Percentiles rank a stretch among this genome's conserved stretches.
Conservation (phyloP, 2,329 filamentous ascomycete genomes). For the Pyricularia sp. region DNA sequence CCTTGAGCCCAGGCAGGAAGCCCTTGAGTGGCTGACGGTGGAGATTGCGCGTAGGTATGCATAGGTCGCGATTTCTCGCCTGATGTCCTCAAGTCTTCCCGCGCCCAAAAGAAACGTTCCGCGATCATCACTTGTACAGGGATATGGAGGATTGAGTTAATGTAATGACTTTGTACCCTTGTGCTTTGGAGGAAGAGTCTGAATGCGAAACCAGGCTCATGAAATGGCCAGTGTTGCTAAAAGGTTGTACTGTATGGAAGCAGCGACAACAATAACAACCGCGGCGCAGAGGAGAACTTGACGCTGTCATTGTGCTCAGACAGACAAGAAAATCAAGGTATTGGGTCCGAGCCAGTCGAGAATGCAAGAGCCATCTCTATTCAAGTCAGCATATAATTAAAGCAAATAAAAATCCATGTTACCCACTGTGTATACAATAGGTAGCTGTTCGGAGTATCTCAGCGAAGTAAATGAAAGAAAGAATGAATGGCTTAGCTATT, state of each 20-base stretch:
- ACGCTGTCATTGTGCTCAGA: not conserved
- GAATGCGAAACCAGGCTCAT: not conserved
- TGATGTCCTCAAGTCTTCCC: not conserved
- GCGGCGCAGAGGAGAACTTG: not conserved
- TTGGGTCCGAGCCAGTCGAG: not conserved
- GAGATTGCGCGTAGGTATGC: not conserved
- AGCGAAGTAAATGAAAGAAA: not conserved
- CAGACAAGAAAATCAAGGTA: not conserved
- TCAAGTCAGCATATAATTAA: not conserved
- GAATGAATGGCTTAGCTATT: not conserved
- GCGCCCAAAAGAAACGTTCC: not conserved
- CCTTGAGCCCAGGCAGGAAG: not conserved
- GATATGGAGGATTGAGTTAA: not conserved
- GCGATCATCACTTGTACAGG: not conserved
- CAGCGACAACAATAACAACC: not conserved
- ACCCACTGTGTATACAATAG: not conserved
- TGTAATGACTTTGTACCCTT: not conserved
- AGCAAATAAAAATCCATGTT: not conserved
- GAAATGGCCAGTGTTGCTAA: not conserved
- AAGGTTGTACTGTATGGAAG: not conserved
- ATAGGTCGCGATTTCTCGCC: not conserved
- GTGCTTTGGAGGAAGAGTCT: not conserved
- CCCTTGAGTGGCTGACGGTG: not conserved
- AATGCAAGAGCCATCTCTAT: not conserved
- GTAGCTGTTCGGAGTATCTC: no score